phyloP scores from a whole-genome alignment of 2,329 filamentous ascomycete genomes.

The Ophiognomonia clavigignenti-juglandacearum region DNA sequence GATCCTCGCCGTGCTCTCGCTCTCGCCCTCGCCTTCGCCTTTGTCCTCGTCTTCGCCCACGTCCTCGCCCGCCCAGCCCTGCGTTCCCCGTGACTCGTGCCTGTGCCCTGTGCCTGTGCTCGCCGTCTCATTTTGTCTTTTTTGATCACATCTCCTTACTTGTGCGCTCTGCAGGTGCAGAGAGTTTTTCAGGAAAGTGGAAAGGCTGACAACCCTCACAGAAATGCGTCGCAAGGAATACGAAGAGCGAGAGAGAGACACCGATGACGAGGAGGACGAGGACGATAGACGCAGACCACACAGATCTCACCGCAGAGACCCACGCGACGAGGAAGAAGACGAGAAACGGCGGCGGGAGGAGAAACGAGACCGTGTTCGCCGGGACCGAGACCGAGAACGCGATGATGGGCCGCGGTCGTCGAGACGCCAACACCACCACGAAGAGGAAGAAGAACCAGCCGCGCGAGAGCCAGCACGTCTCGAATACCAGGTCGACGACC shows the following conservation, averaged over 20 bases:
- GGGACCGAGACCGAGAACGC: conserved; percentile 23
- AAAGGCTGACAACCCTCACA: conserved; percentile 22
- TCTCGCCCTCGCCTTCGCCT: conserved; percentile 8
- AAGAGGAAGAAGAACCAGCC: conserved; percentile 25
- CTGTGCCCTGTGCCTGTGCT: conserved; percentile 16
- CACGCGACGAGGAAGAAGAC: conserved; percentile 28
- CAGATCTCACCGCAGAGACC: conserved; percentile 22
- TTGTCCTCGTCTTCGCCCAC: conserved; percentile 5
- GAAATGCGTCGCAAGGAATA: conserved; percentile 37
- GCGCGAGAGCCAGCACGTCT: conserved; percentile 27
- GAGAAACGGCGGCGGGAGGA: conserved; percentile 30
- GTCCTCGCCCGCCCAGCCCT: conserved; percentile 3
- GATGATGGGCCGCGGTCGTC: conserved; percentile 26
- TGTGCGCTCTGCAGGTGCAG: conserved; percentile 12
- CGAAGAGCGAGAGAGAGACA: conserved; percentile 23
- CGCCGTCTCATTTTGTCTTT: conserved; percentile 14
- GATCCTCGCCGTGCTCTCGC: conserved; percentile 12
- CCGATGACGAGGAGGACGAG: conserved; percentile 25
- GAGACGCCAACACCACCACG: conserved; percentile 20
- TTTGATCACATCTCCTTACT: conserved; percentile 8
- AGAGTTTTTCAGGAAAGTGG: conserved; percentile 6
- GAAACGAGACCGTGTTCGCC: conserved; percentile 22
- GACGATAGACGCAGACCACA: conserved; percentile 22
- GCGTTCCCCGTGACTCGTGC: conserved; percentile 15
- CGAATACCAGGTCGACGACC: conserved; percentile 24